Evolutionary conservation across 2,329 filamentous ascomycete species (phyloP), one percentile per base, ranked within the genome.

Genomic region (Curvularia spicifera): DNA sequence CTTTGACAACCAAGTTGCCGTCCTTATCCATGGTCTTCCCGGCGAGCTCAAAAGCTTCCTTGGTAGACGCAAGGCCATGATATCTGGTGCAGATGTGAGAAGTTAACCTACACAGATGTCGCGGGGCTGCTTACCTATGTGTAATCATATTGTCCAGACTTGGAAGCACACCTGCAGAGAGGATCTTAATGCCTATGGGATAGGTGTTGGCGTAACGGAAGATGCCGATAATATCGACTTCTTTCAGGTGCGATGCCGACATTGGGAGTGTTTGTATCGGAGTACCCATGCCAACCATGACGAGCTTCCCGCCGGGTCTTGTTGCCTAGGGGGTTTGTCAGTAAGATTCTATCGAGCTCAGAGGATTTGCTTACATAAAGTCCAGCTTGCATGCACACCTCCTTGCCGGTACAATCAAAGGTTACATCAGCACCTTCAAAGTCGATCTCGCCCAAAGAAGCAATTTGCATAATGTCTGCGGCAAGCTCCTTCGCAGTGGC

Each of bases 271-370:
- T 84, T 66, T 84, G 82, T 20, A 83, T 77, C 2, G 83, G 82
- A 13, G 82, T 83, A 0, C 83, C 83, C 83, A 85, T 85, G 6
- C 83, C 83, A 40, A 85, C 82, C 74, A 84, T 82, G 50, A 84
- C 77, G 31, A 85, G 73, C 45, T 82, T 79, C 3, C 82, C 83
- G 12, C 83, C 83, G 0, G 83, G 79, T 68, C 76, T 73, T 57
- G 77, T 78, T 58, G 76, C 71, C 76, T 79, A 37, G 33, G 45
- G 28, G 22, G 15, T 18, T 3, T 8, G n/a, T 43, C 33, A 58
- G 74, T 33, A 68, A 59, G 48, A 10, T 58, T 42, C 50, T n/a
- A n/a, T 15, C 0, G 1, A 4, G 15, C 18, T 37, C 8, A 10
- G 12, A 22, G 15, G 1, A 2, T 15, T 24, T 22, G 72, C 76